These are phyloP conservation scores for Pyronema domesticum DNA, from an alignment of 495 filamentous ascomycete genomes.

Conservation along the genomic window DNA sequence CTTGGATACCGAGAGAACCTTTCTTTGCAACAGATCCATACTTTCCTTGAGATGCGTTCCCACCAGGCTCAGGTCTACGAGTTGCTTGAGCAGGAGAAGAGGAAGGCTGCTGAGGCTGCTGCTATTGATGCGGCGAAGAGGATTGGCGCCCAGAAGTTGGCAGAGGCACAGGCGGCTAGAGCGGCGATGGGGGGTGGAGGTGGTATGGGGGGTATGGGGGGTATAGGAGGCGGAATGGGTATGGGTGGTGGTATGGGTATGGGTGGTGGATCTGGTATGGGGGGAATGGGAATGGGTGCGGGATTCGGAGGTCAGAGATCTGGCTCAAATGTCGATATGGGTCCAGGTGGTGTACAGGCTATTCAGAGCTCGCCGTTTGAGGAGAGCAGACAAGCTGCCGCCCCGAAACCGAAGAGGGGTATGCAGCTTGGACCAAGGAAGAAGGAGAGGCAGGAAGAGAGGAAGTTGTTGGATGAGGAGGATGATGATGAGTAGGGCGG, in stretches of 20 bases:
- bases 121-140: no score
- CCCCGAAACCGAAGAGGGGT: no score
- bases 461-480: no score
- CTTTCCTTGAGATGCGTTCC: slow-evolving; percentile 96
- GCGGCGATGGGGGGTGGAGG: slow-evolving; percentile 34
- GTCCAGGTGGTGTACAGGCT: no score
- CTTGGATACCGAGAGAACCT: slow-evolving; percentile 91
- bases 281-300: no score
- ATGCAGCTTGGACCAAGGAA: no score
- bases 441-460: no score
- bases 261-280: not conserved
- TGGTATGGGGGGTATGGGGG: slow-evolving; percentile 41
- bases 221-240: slow-evolving; percentile 46
- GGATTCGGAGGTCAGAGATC: no score
- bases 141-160: slow-evolving; percentile 42
- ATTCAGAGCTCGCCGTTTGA: no score
- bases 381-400: no score
- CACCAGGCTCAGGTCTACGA: slow-evolving; percentile 97
- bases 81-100: slow-evolving; percentile 95
- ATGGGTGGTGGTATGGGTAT: slow-evolving; percentile 23
- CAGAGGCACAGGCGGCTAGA: slow-evolving; percentile 96
- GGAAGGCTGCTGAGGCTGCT: slow-evolving; percentile 42
- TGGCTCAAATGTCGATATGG: no score
- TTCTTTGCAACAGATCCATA: slow-evolving; percentile 88
- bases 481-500: no score